Evolutionary conservation across 208 protist genomes (phyloP).

Genomic region (Trypanosoma avium): DNA sequence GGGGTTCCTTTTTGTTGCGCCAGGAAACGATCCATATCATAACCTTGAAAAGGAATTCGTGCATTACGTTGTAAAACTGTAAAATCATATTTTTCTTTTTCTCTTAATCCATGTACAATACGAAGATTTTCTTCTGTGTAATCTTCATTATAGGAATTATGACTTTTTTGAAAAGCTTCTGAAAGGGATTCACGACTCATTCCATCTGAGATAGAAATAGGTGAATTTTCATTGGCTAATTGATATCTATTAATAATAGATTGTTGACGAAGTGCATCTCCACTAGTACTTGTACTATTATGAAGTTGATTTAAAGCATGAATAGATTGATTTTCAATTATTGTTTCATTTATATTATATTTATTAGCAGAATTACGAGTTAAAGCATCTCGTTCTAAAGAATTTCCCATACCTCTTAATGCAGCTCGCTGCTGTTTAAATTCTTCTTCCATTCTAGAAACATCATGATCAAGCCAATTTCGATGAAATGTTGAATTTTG

Average conservation of each 20-base stretch:
- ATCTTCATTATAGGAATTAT: constrained; percentile 34
- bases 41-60: constrained; percentile 73
- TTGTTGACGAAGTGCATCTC: constrained; percentile 46
- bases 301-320: constrained; percentile 51
- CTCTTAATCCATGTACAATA: constrained; percentile 71
- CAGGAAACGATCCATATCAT: constrained; percentile 78
- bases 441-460: constrained; percentile 22
- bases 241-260: constrained; percentile 53
- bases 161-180: constrained; percentile 10
- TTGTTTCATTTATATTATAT: constrained; percentile 30
- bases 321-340: constrained; percentile 32
- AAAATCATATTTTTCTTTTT: constrained; percentile 84
- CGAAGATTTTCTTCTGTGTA: constrained; percentile 60
- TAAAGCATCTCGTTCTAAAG: constrained; percentile 39
- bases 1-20: constrained; percentile 77
- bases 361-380: constrained; percentile 27
- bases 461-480: constrained; percentile 61
- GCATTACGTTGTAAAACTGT: constrained; percentile 66
- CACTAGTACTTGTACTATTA: constrained; percentile 49
- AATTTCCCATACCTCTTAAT: constrained; percentile 31
- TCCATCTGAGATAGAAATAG: constrained; percentile 12
- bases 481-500: constrained; percentile 45
- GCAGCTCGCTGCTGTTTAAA: constrained; percentile 37
- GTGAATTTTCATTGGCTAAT: constrained; percentile 13
- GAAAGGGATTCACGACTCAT: constrained; percentile 31